These are phyloP conservation scores for Aureobasidium sp. DNA, from an alignment of 2,329 filamentous ascomycete species.

Conservation along the genomic window DNA sequence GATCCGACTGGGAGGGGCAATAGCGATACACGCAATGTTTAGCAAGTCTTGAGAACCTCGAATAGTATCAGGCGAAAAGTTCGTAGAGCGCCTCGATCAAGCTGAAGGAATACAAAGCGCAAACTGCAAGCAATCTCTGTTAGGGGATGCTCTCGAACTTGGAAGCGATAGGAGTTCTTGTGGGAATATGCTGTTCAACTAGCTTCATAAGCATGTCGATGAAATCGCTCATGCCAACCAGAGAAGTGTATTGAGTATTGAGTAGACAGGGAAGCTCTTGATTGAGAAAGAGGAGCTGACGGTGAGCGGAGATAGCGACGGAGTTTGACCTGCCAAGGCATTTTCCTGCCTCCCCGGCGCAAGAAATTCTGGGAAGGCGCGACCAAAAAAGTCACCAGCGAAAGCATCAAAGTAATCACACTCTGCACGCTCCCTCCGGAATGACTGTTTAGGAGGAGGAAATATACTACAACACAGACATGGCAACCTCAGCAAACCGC, in stretches of 20 bases:
- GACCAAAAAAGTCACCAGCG: not conserved
- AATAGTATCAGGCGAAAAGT: too few species aligned
- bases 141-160: too few species aligned
- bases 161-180: too few species aligned
- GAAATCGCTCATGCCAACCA: not conserved
- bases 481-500: not conserved
- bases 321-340: not conserved
- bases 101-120: too few species aligned
- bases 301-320: not conserved
- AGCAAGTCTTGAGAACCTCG: not conserved
- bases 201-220: too few species aligned
- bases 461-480: not conserved
- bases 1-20: not conserved
- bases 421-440: not conserved
- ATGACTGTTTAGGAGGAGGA: not conserved
- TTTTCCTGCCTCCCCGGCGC: not conserved
- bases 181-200: too few species aligned
- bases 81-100: too few species aligned
- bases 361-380: constrained; percentile 9
- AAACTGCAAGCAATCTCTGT: too few species aligned
- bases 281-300: not conserved
- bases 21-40: not conserved
- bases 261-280: not conserved
- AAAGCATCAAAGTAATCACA: not conserved
- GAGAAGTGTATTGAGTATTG: not conserved